Evolutionary conservation across 129 eudicot genomes (phyloP).

Genomic region (Helianthus tuberosus): DNA sequence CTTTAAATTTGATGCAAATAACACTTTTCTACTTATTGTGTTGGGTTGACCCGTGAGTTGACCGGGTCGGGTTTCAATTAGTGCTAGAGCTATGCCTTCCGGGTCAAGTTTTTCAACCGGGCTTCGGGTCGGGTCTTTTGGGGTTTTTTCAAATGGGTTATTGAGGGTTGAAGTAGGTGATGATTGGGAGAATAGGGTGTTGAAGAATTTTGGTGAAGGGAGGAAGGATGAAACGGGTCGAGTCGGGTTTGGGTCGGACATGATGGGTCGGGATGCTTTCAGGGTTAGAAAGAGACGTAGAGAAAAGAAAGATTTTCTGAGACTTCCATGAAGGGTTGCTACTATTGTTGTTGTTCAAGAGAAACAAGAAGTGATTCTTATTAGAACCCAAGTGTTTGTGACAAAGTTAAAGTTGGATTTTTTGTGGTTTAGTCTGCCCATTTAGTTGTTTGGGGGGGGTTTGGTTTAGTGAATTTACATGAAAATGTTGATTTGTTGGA

Average conservation of each 20-base stretch:
- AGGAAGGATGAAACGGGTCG: constrained; percentile 50
- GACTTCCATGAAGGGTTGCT: constrained; percentile 16
- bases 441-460: neutral
- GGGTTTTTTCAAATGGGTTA: constrained; percentile 49
- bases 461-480: constrained; percentile 2
- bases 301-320: constrained; percentile 9
- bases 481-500: constrained; percentile 13
- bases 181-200: constrained; percentile 46
- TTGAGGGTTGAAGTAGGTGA: constrained; percentile 77
- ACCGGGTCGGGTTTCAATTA: constrained; percentile 47
- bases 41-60: constrained; percentile 32
- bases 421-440: constrained; percentile 42
- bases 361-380: constrained; percentile 42
- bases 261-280: neutral
- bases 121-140: constrained; percentile 37
- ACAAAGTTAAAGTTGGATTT: constrained; percentile 36
- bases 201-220: constrained; percentile 66
- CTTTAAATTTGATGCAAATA: constrained; percentile 71
- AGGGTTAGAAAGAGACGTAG: neutral
- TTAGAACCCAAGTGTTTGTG: constrained; percentile 42
- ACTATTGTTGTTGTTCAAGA: constrained; percentile 10
- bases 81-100: constrained; percentile 59
- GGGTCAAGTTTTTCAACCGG: constrained; percentile 49
- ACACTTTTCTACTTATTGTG: constrained; percentile 37
- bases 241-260: constrained; percentile 27